Conservation (phyloP, 305 asterid species). For the Rubia occidens region DNA sequence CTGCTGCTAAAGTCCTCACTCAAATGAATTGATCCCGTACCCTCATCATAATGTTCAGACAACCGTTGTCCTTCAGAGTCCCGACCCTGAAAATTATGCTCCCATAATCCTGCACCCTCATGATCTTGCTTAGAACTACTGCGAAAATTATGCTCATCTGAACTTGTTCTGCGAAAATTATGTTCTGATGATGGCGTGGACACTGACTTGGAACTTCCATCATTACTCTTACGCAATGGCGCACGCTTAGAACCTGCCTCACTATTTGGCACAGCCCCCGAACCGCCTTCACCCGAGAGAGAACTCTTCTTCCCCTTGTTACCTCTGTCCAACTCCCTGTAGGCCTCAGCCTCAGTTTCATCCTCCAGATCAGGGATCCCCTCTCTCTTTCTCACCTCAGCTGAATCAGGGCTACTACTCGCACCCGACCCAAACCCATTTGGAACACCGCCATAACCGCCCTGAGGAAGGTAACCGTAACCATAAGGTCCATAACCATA, state of each 20-base stretch:
- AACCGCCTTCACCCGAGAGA: constrained; percentile 25
- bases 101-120: not conserved
- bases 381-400: constrained; percentile 84
- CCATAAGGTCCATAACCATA: constrained; percentile 18
- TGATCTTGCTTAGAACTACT: not conserved
- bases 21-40: constrained; percentile 35
- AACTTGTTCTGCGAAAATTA: constrained; percentile 22
- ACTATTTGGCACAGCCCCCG: constrained; percentile 25
- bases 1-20: constrained; percentile 57
- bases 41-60: constrained; percentile 37
- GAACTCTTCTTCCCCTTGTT: constrained; percentile 28
- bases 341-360: constrained; percentile 66
- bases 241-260: constrained; percentile 30
- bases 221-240: constrained; percentile 29
- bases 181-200: constrained; percentile 22
- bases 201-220: constrained; percentile 26
- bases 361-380: constrained; percentile 99
- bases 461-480: constrained; percentile 32
- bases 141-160: constrained; percentile 1
- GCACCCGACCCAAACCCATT: constrained; percentile 39
- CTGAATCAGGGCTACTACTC: constrained; percentile 90
- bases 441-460: constrained; percentile 29
- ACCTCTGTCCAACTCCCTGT: constrained; percentile 33
- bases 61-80: constrained; percentile 16
- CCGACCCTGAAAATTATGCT: constrained; percentile 19